Percentiles rank a stretch among this genome's conserved stretches.
Conservation (phyloP, 2,329 filamentous ascomycete species). For the Nannizziopsis arthrosporioides region DNA sequence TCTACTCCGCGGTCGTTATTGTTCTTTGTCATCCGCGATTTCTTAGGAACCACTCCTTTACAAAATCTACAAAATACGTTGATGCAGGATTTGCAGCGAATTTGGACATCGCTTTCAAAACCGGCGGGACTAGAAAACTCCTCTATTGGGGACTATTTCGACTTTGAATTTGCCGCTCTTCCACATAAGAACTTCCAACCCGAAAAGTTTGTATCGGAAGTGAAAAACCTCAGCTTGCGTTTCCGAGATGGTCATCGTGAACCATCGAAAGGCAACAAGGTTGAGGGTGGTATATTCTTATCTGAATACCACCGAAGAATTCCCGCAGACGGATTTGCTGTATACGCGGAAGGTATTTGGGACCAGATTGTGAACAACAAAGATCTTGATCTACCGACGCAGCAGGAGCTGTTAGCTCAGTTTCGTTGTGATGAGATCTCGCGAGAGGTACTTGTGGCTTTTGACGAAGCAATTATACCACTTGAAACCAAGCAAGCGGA, state of each 20-base stretch:
- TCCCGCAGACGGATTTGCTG: constrained; percentile 88
- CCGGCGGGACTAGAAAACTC: constrained; percentile 78
- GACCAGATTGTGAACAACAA: constrained; percentile 99
- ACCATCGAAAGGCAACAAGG: constrained; percentile 53
- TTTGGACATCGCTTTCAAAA: constrained; percentile 89
- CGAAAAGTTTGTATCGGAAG: constrained; percentile 74
- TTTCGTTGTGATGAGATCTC: constrained; percentile 97
- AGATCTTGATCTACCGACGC: constrained; percentile 88
- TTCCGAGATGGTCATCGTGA: constrained; percentile 74
- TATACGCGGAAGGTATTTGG: constrained; percentile 91
- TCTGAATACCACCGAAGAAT: constrained; percentile 93
- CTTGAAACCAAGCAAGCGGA: constrained; percentile 79
- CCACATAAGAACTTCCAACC: constrained; percentile 95
- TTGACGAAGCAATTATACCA: constrained; percentile 69
- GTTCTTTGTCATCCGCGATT: constrained; percentile 98
- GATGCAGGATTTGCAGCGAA: constrained; percentile 76
- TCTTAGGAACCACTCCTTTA: constrained; percentile 82
- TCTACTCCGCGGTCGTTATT: constrained; percentile 80
- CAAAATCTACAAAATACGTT: constrained; percentile 82
- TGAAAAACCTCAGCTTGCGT: constrained; percentile 64
- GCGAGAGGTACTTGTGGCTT: constrained; percentile 70
- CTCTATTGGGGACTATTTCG: constrained; percentile 91
- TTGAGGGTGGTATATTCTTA: constrained; percentile 71
- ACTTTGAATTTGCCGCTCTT: constrained; percentile 90
- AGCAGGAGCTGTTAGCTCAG: constrained; percentile 91